Percentiles rank a stretch among this genome's conserved stretches.
Evolutionary conservation across 345 rosid genomes (phyloP).

Genomic region (Hibiscus trionum): DNA sequence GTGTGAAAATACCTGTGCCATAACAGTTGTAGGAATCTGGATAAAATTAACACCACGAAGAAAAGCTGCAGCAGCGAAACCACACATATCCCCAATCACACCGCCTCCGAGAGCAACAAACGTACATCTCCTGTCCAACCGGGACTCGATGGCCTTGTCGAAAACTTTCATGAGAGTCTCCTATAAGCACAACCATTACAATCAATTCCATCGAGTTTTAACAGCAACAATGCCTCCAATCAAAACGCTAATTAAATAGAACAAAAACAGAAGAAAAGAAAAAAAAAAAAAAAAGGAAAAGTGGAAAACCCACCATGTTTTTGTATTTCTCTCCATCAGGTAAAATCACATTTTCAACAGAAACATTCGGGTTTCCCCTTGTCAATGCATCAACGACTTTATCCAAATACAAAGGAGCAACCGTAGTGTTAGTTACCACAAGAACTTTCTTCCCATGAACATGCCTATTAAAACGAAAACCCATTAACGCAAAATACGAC

Average conservation of each 20-base stretch:
- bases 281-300: neutral
- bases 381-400: constrained; percentile 74
- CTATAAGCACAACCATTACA: constrained; percentile 28
- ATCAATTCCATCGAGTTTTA: neutral
- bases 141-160: constrained; percentile 87
- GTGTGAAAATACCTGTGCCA: constrained; percentile 67
- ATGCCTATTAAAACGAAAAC: constrained; percentile 42
- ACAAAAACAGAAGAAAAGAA: neutral
- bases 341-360: constrained; percentile 73
- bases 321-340: constrained; percentile 95
- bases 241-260: neutral
- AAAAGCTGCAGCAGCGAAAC: constrained; percentile 89
- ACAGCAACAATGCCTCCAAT: neutral
- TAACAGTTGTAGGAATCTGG: constrained; percentile 96
- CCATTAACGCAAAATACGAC: neutral
- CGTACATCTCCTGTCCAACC: constrained; percentile 72
- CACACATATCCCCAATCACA: constrained; percentile 97
- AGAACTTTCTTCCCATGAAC: constrained; percentile 94
- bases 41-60: constrained; percentile 98
- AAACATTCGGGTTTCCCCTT: constrained; percentile 66
- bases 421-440: constrained; percentile 72
- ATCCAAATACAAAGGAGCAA: constrained; percentile 71
- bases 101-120: constrained; percentile 99
- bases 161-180: constrained; percentile 84
- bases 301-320: constrained; percentile 49